Evolutionary conservation across 2,329 filamentous ascomycete genomes (phyloP), one percentile per base, ranked within the genome.

Genomic region (Aspergillus oerlinghausenensis): DNA sequence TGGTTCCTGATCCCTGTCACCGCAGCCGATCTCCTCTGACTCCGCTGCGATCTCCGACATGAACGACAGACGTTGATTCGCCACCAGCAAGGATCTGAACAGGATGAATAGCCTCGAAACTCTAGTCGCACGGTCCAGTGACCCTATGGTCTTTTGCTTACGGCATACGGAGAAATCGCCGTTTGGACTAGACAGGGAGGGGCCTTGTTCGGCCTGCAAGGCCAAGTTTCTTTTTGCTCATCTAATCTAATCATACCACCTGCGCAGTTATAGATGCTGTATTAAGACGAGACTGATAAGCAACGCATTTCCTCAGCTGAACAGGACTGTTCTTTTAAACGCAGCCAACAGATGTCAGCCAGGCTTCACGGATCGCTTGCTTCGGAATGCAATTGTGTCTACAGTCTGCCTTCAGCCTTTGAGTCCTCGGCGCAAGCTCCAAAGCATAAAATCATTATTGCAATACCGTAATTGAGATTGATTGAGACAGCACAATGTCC

Each of bases 121-220:
- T 43, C 45, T 26, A 55, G 60, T 62, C 49, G 56, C 57, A 65
- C 53, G 62, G 58, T 17, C 58, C 54, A 40, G 40, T 59, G 54
- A 49, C 47, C 32, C 50, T 50, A 54, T 49, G 25, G 54, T 60
- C 38, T 59, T 54, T 59, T 55, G 45, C 52, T 53, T 52, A 49
- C 51, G 48, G 49, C 52, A 23, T 28, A 52, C 45, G 51, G 52
- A 38, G 54, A 52, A 49, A 60, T 55, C 48, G 29, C 29, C 48
- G 55, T 63, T 55, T 43, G 51, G 40, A 54, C 56, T 49, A 52
- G 52, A 57, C 64, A 66, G 54, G 64, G 64, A 54, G 42, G 29
- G 43, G 60, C 59, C 60, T 57, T 52, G 58, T 52, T 58, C 53
- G 38, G 48, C 21, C 47, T 62, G 55, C 57, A 57, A 55, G 52